Evolutionary conservation across 495 filamentous ascomycete species (phyloP).

Genomic region (Neurospora sp.): DNA sequence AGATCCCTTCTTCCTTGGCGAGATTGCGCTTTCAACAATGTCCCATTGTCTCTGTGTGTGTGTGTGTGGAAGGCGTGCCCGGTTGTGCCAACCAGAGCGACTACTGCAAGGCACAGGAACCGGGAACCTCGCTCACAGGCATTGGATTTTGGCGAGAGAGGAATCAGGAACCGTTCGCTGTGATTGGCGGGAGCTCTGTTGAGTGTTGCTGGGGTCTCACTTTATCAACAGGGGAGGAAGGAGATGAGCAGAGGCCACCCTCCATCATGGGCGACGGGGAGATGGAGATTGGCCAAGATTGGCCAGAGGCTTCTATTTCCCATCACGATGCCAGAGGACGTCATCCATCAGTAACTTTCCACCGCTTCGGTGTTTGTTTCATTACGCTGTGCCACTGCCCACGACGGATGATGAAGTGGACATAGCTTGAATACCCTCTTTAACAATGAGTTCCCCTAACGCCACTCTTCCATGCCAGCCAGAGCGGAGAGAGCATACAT

Average conservation of each 20-base stretch:
- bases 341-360: background rate
- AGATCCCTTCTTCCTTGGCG: slow-evolving; percentile 21
- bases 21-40: slow-evolving; percentile 15
- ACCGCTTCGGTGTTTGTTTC: background rate
- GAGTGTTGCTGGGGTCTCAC: background rate
- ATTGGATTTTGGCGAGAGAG: background rate
- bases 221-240: background rate
- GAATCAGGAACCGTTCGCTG: background rate
- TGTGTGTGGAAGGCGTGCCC: background rate
- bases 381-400: background rate
- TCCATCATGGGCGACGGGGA: background rate
- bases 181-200: background rate
- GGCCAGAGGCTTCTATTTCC: background rate
- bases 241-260: background rate
- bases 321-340: background rate
- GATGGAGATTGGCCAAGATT: background rate
- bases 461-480: background rate
- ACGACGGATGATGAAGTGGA: background rate
- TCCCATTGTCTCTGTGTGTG: background rate
- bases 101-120: background rate
- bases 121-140: background rate
- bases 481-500: background rate
- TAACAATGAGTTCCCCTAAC: background rate
- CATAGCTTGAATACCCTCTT: background rate
- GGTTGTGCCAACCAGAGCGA: background rate